Conservation (phyloP, 805 yeast species). For the Candida vartiovaarae region DNA sequence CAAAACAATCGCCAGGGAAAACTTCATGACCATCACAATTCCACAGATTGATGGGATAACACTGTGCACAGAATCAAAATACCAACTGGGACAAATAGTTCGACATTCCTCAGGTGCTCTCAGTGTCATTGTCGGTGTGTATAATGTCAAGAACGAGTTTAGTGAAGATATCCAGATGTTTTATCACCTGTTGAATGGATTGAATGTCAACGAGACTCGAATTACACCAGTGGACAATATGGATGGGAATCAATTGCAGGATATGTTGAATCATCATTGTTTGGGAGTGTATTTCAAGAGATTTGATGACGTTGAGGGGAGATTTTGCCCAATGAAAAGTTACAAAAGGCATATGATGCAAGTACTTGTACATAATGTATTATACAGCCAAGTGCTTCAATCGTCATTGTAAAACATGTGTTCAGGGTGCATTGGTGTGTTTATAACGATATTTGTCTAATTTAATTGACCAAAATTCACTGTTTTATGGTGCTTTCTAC, state of each 20-base stretch:
- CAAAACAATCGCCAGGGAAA: conserved; percentile 3
- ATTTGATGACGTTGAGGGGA: conserved; percentile 1
- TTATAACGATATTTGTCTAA: too few relatives aligned
- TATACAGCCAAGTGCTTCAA: too few relatives aligned
- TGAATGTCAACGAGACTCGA: conserved; percentile 5
- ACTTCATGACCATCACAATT: background rate
- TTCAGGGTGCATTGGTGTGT: too few relatives aligned
- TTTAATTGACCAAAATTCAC: too few relatives aligned
- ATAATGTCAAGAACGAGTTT: background rate
- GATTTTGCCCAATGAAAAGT: conserved; percentile 3
- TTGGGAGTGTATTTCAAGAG: conserved; percentile 7
- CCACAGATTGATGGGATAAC: background rate
- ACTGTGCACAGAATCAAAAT: background rate
- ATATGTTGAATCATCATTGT: conserved; percentile 3
- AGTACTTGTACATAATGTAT: background rate
- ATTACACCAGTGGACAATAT: background rate
- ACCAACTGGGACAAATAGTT: conserved; percentile 8
- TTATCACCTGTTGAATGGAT: conserved; percentile 7
- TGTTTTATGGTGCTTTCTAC: too few relatives aligned
- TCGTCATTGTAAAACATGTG: too few relatives aligned
- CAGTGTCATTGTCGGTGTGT: conserved; percentile 4
- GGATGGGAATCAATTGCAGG: background rate
- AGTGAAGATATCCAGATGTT: conserved; percentile 1
- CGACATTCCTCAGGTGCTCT: conserved; percentile 5
- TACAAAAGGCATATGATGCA: background rate